Evolutionary conservation across 148 eudicot species (phyloP).

Genomic region (Rhododendron henanense): DNA sequence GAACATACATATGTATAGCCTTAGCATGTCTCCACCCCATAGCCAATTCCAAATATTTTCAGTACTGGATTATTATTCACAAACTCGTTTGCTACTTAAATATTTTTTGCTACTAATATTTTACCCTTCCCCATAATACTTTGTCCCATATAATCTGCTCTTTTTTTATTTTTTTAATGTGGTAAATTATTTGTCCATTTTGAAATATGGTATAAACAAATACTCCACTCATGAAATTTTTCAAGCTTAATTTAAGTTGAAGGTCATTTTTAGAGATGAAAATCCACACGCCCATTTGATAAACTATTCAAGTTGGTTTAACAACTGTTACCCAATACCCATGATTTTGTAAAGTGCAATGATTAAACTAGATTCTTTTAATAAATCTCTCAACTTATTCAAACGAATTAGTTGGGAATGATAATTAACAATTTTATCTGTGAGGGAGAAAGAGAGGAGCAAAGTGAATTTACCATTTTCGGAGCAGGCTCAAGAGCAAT

Average conservation of each 20-base stretch:
- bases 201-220: too few relatives aligned
- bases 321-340: not conserved
- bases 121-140: not conserved
- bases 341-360: not conserved
- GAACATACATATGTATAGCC: not conserved
- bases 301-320: not conserved
- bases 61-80: not conserved
- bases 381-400: not conserved
- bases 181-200: not conserved
- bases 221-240: too few relatives aligned
- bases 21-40: not conserved
- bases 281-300: not conserved
- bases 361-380: not conserved
- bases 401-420: not conserved
- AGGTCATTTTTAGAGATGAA: not conserved
- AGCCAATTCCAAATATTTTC: not conserved
- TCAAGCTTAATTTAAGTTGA: not conserved
- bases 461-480: constrained; percentile 46
- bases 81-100: not conserved
- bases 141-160: not conserved
- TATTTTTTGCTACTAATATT: not conserved
- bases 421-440: not conserved
- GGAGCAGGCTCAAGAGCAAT: constrained; percentile 90
- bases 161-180: not conserved
- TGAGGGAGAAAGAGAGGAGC: not conserved